These are phyloP conservation scores for Boletus subcaerulescens DNA, from an alignment of 768 basidiomycete species.

Conservation along the genomic window DNA sequence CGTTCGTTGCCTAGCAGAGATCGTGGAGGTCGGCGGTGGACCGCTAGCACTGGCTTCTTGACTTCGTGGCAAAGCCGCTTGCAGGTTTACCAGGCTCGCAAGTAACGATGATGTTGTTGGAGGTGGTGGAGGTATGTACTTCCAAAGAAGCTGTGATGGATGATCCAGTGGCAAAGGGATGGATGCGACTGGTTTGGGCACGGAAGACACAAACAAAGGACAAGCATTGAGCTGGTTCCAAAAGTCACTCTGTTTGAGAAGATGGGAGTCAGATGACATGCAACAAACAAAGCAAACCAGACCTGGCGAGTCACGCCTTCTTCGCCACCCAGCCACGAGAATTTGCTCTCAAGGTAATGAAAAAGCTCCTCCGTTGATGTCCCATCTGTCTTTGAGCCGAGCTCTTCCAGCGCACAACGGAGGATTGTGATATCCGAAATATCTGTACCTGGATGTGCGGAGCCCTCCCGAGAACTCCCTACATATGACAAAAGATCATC, in stretches of 20 bases:
- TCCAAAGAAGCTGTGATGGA: conserved; percentile 36
- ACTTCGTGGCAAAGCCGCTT: conserved; percentile 18
- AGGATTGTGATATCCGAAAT: conserved; percentile 56
- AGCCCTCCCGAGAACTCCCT: conserved; percentile 7
- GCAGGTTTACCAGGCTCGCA: conserved; percentile 18
- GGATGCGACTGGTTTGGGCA: conserved; percentile 9
- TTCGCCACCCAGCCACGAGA: conserved; percentile 55
- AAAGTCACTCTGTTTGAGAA: conserved; percentile 39
- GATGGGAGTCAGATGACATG: not conserved
- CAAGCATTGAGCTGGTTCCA: conserved; percentile 57
- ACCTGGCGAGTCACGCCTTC: conserved; percentile 58
- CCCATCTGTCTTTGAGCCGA: conserved; percentile 36
- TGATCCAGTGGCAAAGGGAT: conserved; percentile 10
- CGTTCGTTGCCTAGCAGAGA: conserved; percentile 51
- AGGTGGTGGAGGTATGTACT: conserved; percentile 32
- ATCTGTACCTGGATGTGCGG: conserved; percentile 18
- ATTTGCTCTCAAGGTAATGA: conserved; percentile 49
- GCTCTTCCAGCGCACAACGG: conserved; percentile 59
- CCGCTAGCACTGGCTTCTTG: conserved; percentile 13
- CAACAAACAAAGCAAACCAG: conserved; percentile 8
- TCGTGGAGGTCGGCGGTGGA: conserved; percentile 15
- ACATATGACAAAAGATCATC: conserved; percentile 34
- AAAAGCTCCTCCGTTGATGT: conserved; percentile 62
- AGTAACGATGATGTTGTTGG: conserved; percentile 31
- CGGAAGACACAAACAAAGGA: conserved; percentile 47